These are phyloP conservation scores for Aspergillus heteromorphus DNA, from an alignment of 495 filamentous ascomycete species.

Conservation along the genomic window DNA sequence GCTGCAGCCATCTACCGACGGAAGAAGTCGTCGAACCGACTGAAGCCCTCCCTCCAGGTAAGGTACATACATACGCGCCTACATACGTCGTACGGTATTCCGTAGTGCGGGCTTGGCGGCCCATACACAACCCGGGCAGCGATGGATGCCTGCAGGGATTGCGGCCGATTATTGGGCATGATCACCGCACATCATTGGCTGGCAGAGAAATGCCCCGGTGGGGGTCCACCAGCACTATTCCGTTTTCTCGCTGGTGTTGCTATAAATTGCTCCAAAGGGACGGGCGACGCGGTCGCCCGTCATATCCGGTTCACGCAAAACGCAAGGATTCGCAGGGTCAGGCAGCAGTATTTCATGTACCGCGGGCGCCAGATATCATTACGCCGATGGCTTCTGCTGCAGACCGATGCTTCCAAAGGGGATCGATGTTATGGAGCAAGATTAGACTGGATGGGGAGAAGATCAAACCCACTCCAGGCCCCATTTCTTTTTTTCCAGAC, in stretches of 20 bases:
- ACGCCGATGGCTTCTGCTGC: not conserved
- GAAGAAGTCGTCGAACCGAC: too few relatives aligned
- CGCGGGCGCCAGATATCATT: not conserved
- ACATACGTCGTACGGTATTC: not conserved
- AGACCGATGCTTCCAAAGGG: too few relatives aligned
- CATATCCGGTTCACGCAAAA: not conserved
- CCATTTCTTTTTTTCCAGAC: too few relatives aligned
- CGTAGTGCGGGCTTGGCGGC: not conserved
- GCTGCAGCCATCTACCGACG: not conserved
- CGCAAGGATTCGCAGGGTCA: not conserved
- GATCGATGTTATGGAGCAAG: too few relatives aligned
- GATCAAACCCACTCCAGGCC: not conserved
- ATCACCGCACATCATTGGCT: not conserved
- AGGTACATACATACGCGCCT: not conserved
- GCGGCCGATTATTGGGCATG: conserved; percentile 5
- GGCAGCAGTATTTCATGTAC: conserved; percentile 13
- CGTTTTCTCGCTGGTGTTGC: not conserved
- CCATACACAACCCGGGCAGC: not conserved
- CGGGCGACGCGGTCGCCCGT: not conserved
- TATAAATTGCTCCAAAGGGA: not conserved
- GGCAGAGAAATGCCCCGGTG: not conserved
- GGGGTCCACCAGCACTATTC: not conserved
- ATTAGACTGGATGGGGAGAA: not conserved
- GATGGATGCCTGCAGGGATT: conserved; percentile 11
- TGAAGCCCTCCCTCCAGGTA: not conserved